Conservation (phyloP, 768 basidiomycete species). For the Austroboletus eburneus region DNA sequence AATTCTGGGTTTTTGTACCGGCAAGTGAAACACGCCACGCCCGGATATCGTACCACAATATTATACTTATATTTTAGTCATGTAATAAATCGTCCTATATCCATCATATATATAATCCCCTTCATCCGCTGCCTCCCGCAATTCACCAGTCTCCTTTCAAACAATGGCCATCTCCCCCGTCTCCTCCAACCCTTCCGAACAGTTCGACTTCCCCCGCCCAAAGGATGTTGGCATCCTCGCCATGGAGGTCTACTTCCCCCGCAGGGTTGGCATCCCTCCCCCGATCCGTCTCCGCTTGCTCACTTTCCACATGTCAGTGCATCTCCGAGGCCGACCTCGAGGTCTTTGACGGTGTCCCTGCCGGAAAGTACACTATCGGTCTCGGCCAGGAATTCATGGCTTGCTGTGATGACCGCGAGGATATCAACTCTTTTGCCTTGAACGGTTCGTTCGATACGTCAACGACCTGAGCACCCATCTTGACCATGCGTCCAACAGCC, state of each 20-base stretch:
- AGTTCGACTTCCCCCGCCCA: slow-evolving; percentile 49
- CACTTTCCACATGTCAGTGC: slow-evolving; percentile 48
- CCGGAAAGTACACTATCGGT: slow-evolving; percentile 99
- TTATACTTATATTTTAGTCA: slow-evolving; percentile 18
- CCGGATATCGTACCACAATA: slow-evolving; percentile 27
- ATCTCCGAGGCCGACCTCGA: slow-evolving; percentile 95
- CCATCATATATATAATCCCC: slow-evolving; percentile 22
- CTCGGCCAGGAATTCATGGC: slow-evolving; percentile 98
- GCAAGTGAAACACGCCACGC: slow-evolving; percentile 27
- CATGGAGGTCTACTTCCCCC: slow-evolving; percentile 93
- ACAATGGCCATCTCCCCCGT: slow-evolving; percentile 25
- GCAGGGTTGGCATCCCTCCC: slow-evolving; percentile 54
- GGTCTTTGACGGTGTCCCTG: slow-evolving; percentile 86
- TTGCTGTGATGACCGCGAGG: slow-evolving; percentile 97
- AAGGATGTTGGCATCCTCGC: slow-evolving; percentile 93
- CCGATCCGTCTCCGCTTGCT: slow-evolving; percentile 9
- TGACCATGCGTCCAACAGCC: slow-evolving; percentile 42
- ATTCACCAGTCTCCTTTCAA: not conserved
- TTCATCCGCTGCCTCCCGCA: not conserved
- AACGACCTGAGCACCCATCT: not conserved
- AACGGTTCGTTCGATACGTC: slow-evolving; percentile 58
- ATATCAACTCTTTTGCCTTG: slow-evolving; percentile 96
- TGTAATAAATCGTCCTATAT: too few relatives aligned
- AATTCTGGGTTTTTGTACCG: too few relatives aligned
- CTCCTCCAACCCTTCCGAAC: slow-evolving; percentile 7